Evolutionary conservation across 1,284 basidiomycete species (phyloP), one percentile per base, ranked within the genome.

Genomic region (Microbotryum silenes-acaulis): DNA sequence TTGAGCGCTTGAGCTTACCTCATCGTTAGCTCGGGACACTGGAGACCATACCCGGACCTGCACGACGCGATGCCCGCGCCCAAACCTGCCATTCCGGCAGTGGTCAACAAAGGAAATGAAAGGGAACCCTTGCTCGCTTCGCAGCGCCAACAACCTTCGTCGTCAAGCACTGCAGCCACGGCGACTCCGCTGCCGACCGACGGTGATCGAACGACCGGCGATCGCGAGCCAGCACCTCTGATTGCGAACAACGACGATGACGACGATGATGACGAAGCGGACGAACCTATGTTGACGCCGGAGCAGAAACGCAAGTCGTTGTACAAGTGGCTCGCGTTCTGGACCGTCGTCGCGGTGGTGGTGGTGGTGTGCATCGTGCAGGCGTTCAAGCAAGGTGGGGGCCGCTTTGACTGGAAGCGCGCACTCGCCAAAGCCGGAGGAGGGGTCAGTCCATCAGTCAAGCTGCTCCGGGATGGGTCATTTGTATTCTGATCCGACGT

Each of bases 351-450:
- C 42, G 46, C 44, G 2, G 62, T 46, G 0, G 27, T 62, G 10
- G 63, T 68, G 23, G 50, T 64, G 7, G 51, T 66, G 23, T 55
- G 59, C 37, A 23, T 72, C 51, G 64, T 67, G 10, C 54, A 67
- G 49, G 63, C 62, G 31, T 51, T 64, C 33, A 50, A 57, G 31
- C 33, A 57, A 10, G 70, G 69, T 6, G 62, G 63, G 12, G 70
- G 65, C 16, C 67, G 91, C 83, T 91, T 93, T 70, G 89, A 93
- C 73, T 77, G 88, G 10, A 77, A 78, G 42, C 81, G 82, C 27
- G 87, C 91, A 0, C 76, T 91, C 67, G 87, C 83, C 77, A 82
- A 79, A 52, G 91, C 91, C 6, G 79, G 88, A 0, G 90, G 91
- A 9, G 90, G 91, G 42, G 90, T 87, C 85, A 83, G 70, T 65